Base-by-base conservation (phyloP, 2,329 filamentous ascomycete species). In the Colletotrichum shisoi region DNA sequence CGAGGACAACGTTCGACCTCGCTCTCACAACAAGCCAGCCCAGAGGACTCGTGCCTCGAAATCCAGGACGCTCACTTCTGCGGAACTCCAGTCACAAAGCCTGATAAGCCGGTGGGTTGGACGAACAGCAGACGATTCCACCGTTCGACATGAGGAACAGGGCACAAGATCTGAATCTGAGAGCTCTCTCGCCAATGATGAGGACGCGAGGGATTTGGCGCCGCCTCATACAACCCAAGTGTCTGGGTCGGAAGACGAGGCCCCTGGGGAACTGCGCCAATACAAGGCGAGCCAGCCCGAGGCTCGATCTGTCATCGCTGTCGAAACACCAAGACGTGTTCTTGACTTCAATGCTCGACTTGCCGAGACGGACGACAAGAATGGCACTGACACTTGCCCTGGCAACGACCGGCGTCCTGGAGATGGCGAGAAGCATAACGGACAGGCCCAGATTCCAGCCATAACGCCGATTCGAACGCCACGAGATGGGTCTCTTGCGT, bases 321-420 rank as follows among this genome's bases (percentile, higher is more conserved):
- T 21, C 11, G 24, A 58, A 21, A 46, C 21, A n/a, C 72, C 73
- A 11, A 69, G 71, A 12, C 73, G 72, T 52, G 74, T 76, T n/a
- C 71, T 71, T 34, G 75, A 78, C 69, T 79, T 80, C 57, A 78
- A 77, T 51, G 74, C 76, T 24, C 73, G 75, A 27, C 70, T 81
- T 19, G 72, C 73, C 37, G 73, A 76, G 74, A 44, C 73, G 73
- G 12, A 69, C 72, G 19, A 74, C 71, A 42, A 69, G 70, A 19
- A 74, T 58, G 31, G 68, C 67, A 15, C 59, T 64, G 31, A 71
- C 59, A 24, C 34, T 13, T 39, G 15, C 4, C 15, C 24, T 17
- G 17, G 21, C 15, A 31, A 42, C 17, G 27, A 37, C 27, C 17
- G 19, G 21, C 40, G 27, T 6, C 19, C 13, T 21, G 13, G 27